These are phyloP conservation scores for Populus hybrid DNA, from an alignment of 441 rosid genomes.

Conservation along the genomic window DNA sequence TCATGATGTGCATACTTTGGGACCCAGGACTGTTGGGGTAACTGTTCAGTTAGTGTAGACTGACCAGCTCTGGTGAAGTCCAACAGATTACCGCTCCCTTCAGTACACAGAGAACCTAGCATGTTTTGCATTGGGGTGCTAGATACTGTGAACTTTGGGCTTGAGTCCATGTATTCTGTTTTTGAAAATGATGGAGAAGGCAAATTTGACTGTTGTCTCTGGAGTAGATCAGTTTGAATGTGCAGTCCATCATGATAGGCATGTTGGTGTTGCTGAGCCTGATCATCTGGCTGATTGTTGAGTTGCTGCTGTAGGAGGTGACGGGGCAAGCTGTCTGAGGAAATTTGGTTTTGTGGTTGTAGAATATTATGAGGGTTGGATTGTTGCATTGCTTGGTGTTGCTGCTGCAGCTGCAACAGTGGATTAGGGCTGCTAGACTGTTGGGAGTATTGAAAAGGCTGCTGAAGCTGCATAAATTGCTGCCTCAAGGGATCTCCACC, in stretches of 20 bases:
- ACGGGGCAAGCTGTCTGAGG: constrained; percentile 37
- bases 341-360: constrained; percentile 44
- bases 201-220: constrained; percentile 47
- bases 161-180: constrained; percentile 39
- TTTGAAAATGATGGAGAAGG: constrained; percentile 52
- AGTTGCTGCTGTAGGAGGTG: constrained; percentile 40
- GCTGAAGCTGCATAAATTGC: constrained; percentile 49
- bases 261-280: constrained; percentile 41
- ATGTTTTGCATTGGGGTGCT: constrained; percentile 39
- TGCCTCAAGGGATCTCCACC: constrained; percentile 45
- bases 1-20: constrained; percentile 42
- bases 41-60: constrained; percentile 43
- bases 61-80: constrained; percentile 52
- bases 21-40: constrained; percentile 48
- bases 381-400: constrained; percentile 40
- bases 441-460: constrained; percentile 48
- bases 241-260: constrained; percentile 28
- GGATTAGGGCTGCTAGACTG: constrained; percentile 38
- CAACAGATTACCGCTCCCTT: constrained; percentile 45
- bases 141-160: constrained; percentile 40
- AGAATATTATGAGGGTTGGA: constrained; percentile 37
- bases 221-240: constrained; percentile 51
- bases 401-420: constrained; percentile 35
- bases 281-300: constrained; percentile 37
- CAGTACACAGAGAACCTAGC: constrained; percentile 43